A percentile compares a stretch with the other conserved stretches of the same genome.
Conservation (phyloP, 306 rosid species). For the Begonia loranthoides region DNA sequence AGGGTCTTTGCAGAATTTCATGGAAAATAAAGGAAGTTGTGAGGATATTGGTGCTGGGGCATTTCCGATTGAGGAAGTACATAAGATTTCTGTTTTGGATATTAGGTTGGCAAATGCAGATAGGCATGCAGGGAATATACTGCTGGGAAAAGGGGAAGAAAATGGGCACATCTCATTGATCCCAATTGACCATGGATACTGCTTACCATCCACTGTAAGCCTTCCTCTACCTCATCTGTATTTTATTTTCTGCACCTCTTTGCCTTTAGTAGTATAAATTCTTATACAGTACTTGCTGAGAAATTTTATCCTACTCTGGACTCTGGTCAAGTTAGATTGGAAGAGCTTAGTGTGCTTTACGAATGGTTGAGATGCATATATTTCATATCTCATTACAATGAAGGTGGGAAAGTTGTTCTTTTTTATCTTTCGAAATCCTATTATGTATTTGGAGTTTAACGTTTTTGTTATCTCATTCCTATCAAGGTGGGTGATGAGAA, state of each 20-base stretch:
- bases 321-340: background rate
- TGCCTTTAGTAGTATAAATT: too few species aligned
- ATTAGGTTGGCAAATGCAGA: slow-evolving; percentile 57
- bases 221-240: background rate
- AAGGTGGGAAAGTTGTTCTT: too few species aligned
- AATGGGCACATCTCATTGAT: slow-evolving; percentile 28
- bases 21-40: slow-evolving; percentile 43
- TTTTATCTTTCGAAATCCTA: too few species aligned
- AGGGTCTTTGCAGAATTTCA: slow-evolving; percentile 50
- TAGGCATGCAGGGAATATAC: slow-evolving; percentile 56
- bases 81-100: slow-evolving; percentile 53
- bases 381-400: too few species aligned
- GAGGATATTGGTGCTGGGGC: slow-evolving; percentile 51
- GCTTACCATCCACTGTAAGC: slow-evolving; percentile 47
- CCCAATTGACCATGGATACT: slow-evolving; percentile 60
- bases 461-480: too few species aligned
- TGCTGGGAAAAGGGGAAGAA: slow-evolving; percentile 27
- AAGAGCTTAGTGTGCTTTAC: too few species aligned
- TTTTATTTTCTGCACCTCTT: too few species aligned
- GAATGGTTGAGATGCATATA: too few species aligned
- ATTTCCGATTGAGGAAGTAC: slow-evolving; percentile 48
- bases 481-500: too few species aligned
- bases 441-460: too few species aligned
- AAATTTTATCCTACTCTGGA: background rate
- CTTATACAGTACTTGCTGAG: background rate